A percentile compares a stretch with the other conserved stretches of the same genome.
Conservation (phyloP, 306 rosid genomes). For the Abrus pulchellus region DNA sequence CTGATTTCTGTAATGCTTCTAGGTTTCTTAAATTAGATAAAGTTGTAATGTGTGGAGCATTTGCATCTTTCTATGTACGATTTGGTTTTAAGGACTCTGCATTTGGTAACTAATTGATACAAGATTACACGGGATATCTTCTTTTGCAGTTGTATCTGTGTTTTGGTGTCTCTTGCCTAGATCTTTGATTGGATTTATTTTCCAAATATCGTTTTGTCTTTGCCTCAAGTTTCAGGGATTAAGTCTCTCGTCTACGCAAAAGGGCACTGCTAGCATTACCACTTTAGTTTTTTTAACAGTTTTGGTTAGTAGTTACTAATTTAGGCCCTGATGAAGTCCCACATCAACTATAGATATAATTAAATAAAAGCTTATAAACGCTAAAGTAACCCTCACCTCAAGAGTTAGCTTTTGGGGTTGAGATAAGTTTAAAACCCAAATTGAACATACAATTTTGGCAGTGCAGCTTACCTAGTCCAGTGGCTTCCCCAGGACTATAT, state of each 20-base stretch:
- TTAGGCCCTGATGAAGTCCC: no score
- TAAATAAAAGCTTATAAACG: no score
- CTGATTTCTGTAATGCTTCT: neutral
- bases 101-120: neutral
- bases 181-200: neutral
- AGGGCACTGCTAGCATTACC: neutral
- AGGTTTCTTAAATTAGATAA: neutral
- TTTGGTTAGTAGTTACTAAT: no score
- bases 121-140: neutral
- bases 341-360: no score
- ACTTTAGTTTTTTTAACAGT: neutral
- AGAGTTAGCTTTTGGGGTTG: no score
- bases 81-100: conserved; percentile 23
- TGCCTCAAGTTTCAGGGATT: neutral
- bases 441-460: no score
- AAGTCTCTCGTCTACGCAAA: conserved; percentile 12
- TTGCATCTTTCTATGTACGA: neutral
- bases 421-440: no score
- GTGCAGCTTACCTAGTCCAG: no score
- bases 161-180: neutral
- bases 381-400: no score
- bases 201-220: neutral
- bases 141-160: neutral
- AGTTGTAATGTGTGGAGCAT: neutral
- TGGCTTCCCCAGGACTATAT: no score